Conservation (phyloP, 2,329 filamentous ascomycete species). For the Albifimbria verrucaria region DNA sequence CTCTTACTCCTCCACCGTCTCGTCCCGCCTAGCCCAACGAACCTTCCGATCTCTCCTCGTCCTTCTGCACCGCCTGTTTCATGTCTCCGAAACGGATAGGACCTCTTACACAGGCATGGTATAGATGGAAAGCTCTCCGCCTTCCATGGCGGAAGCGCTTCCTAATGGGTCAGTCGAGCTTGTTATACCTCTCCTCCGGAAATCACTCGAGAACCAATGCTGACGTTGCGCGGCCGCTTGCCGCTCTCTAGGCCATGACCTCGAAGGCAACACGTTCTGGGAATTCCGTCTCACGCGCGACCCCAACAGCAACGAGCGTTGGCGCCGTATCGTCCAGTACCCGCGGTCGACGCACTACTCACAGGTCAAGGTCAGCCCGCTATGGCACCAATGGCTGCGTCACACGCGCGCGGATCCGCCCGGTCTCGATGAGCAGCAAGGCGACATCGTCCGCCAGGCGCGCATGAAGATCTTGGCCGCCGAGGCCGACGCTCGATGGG, state of each 20-base stretch:
- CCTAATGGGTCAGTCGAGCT: slow-evolving; percentile 49
- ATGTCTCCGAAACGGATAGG: slow-evolving; percentile 37
- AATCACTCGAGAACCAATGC: slow-evolving; percentile 1
- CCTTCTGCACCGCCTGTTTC: slow-evolving; percentile 6
- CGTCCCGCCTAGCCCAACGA: background rate
- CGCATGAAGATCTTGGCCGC: slow-evolving; percentile 55
- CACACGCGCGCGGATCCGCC: slow-evolving; percentile 55
- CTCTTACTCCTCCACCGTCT: background rate
- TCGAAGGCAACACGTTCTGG: slow-evolving; percentile 67
- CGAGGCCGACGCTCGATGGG: slow-evolving; percentile 62
- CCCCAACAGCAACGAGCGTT: slow-evolving; percentile 36
- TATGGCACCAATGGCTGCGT: slow-evolving; percentile 69
- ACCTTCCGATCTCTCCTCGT: background rate
- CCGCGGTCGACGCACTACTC: slow-evolving; percentile 51
- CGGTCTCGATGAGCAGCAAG: slow-evolving; percentile 52
- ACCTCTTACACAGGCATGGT: slow-evolving; percentile 44
- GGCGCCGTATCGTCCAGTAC: slow-evolving; percentile 61
- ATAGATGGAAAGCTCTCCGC: slow-evolving; percentile 59
- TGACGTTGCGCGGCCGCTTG: slow-evolving; percentile 1
- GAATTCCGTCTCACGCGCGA: slow-evolving; percentile 55
- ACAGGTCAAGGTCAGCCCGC: slow-evolving; percentile 55
- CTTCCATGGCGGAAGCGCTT: slow-evolving; percentile 63
- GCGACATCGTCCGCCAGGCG: slow-evolving; percentile 50
- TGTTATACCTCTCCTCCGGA: background rate
- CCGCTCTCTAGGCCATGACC: slow-evolving; percentile 51